Evolutionary conservation across 345 rosid species (phyloP), one percentile per base, ranked within the genome.

Genomic region (Passiflora organensis): DNA sequence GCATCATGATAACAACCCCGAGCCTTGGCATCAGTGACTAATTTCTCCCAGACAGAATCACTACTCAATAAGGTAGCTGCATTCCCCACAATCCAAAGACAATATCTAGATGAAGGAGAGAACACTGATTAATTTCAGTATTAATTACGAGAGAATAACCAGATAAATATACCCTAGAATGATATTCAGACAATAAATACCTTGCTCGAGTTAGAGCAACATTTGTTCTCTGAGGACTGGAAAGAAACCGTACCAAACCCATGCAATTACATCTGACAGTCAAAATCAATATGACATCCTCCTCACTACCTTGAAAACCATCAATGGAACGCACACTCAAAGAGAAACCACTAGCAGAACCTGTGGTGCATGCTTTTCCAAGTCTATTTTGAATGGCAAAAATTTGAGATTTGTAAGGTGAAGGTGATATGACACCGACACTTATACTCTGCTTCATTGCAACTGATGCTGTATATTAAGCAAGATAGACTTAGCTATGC

Each of bases 261-360:
- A 25, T 47, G n/a, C 18, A 32, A 18, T 80, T 80, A 6, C 68
- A 74, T 58, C 85, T 66, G 11, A 80, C 82, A 15, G 85, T 77
- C 11, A 80, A 80, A 13, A 80, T 43, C 24, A 80, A 77, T 8
- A 80, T 69, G 34, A 80, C 74, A 45, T 80, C 85, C 43, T 77
- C 80, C 62, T 76, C 82, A 17, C 85, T 72, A 0, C 82, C 82
- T 70, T 80, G 85, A 63, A 80, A 80, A 5, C 85, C 85, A 67
- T 80, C 85, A 12, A 80, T 71, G 0, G 82, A 72, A 2, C 68
- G 44, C 6, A 80, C 69, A 32, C 51, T 67, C 46, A 76, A 55
- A 18, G 69, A 12, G 64, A 80, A 72, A 6, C 20, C 36, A 19
- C 17, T 42, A n/a, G 20, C 1, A 32, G 13, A 13, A 19, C 16